Evolutionary conservation across 2,329 filamentous ascomycete species (phyloP), one percentile per base, ranked within the genome.

Genomic region (Corinectria fuckeliana): DNA sequence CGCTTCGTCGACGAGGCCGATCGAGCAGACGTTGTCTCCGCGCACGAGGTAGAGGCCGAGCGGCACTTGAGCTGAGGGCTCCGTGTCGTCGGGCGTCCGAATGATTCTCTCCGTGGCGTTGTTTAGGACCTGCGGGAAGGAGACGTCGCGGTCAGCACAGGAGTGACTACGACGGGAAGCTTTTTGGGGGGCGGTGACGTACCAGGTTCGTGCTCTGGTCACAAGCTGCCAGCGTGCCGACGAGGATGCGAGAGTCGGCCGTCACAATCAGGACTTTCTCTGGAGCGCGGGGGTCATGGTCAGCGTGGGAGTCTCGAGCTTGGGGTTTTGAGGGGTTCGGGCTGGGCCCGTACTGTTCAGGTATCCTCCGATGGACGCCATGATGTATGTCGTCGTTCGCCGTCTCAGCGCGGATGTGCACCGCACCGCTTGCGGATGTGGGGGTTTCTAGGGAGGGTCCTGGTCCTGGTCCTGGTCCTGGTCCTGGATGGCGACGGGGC

Each of bases 211-310:
- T 98, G 71, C 90, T 88, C 77, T 97, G 89, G 76, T 99, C 95
- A 74, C 90, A 93, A 42, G 91, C 92, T 48, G 94, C 82, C 53
- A 99, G 87, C 2, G 84, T 93, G 60, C 95, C 95, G 62, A 92
- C 85, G 20, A 94, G 80, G 45, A 92, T 96, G 70, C 94, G 89
- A 50, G 94, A 95, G 78, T 98, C 95, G 68, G 92, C 90, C 25
- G 95, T 98, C 64, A 98, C 86, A 72, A 98, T 90, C 58, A 93
- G 84, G 69, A 98, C 92, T 77, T 92, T 96, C 79, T 97, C 95
- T 97, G 41, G 10, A 57, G 54, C 50, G 56, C 41, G 48, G 51
- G n/a, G 41, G 38, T 52, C 16, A 20, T 5, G 21, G 13, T 28
- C 25, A 32, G 32, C 30, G 51, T 44, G 49, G 21, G 23, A 39